phyloP scores from a whole-genome alignment of 176 grass and related monocot species.

The Luzula sylvatica region DNA sequence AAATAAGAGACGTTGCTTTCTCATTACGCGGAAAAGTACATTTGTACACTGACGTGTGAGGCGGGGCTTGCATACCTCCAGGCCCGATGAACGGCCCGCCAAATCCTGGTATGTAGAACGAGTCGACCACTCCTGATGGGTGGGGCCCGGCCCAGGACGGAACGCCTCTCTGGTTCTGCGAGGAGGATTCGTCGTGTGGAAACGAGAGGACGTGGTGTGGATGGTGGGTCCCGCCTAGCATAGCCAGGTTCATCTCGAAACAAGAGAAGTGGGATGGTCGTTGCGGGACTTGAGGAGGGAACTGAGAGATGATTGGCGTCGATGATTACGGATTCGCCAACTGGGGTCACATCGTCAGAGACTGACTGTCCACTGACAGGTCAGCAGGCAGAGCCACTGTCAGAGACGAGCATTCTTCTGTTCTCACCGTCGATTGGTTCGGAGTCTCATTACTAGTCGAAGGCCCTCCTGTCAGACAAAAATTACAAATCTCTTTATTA shows the following conservation, averaged over 20 bases:
- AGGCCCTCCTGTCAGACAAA: conserved; percentile 26
- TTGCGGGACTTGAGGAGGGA: conserved; percentile 44
- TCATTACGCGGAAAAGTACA: too few relatives aligned
- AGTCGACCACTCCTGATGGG: conserved; percentile 58
- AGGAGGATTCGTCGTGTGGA: conserved; percentile 61
- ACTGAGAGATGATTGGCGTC: conserved; percentile 71
- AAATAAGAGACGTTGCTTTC: too few relatives aligned
- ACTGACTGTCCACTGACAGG: conserved; percentile 78
- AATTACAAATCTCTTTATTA: too few relatives aligned
- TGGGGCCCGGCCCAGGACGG: conserved; percentile 59
- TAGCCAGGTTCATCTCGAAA: conserved; percentile 84
- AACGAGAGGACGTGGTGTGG: conserved; percentile 70
- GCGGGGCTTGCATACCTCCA: conserved; percentile 85
- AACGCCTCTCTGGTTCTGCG: conserved; percentile 60
- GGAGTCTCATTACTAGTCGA: conserved; percentile 3
- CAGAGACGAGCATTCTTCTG: conserved; percentile 42
- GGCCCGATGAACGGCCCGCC: conserved; percentile 75
- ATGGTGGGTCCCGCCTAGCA: conserved; percentile 44
- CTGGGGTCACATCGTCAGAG: conserved; percentile 64
- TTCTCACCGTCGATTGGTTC: conserved; percentile 46
- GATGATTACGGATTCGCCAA: conserved; percentile 65
- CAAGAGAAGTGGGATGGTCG: conserved; percentile 78
- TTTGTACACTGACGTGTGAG: conserved; percentile 94
- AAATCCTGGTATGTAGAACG: conserved; percentile 80
- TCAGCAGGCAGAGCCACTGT: conserved; percentile 92